Evolutionary conservation across 768 basidiomycete genomes (phyloP), one percentile per base, ranked within the genome.

Genomic region (Psilocybe cyanescens): DNA sequence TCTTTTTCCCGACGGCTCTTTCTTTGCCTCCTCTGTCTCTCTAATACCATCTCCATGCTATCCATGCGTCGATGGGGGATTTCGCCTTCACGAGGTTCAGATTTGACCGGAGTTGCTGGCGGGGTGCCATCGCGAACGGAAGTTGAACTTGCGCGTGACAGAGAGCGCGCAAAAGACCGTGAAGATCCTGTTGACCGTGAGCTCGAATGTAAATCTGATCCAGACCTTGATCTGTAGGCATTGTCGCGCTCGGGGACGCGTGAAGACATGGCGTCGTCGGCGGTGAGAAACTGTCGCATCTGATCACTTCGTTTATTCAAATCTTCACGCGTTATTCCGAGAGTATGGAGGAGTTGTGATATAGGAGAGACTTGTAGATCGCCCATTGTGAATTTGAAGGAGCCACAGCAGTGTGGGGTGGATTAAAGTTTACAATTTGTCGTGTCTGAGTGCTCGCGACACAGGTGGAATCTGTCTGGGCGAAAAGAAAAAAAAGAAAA

Each of bases 251-350:
- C 75, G 66, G 77, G 63, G 69, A 78, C 79, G 75, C 82, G 81
- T 73, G 81, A 74, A 74, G 81, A 72, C 58, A 72, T 71, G 55
- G 76, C 70, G 68, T 78, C 77, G 69, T 86, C 82, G 31, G 85
- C 75, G 35, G 84, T 87, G 66, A 91, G 80, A 78, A 91, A 92
- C 67, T 86, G 86, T 55, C 90, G 88, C 91, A 93, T 92, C 72
- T 91, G 84, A 76, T 88, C 83, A 68, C 87, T 91, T 70, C 85
- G 89, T 70, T 84, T 81, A 67, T 79, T 72, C 59, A 93, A 78
- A 75, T 92, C 91, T 68, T 90, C 86, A 73, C 89, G 84, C 65
- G 92, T 91, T 70, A 93, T 81, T 55, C 91, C 90, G 45, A 93
- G 81, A 16, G 86, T 85, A 67, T 84, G 79, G 37, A 93, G 77